Base-by-base conservation (phyloP, 352 stramenopile species). In the Globisporangium nagaii region DNA sequence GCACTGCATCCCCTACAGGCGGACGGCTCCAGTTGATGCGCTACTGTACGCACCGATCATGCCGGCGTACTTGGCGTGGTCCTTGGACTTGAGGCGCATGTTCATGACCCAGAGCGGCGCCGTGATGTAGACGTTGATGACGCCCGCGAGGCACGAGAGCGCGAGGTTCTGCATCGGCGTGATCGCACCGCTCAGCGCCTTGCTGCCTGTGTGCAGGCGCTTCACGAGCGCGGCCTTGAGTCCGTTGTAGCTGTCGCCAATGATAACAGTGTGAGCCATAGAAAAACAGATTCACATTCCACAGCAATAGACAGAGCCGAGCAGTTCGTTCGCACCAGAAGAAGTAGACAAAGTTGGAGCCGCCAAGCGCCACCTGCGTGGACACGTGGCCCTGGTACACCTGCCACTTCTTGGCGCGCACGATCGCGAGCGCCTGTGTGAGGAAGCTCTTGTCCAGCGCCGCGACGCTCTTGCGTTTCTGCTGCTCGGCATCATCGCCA, bases 31-130 rank as follows among this genome's bases (percentile, higher is more conserved):
- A n/a, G n/a, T n/a, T n/a, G n/a, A n/a, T n/a, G n/a, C n/a, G n/a
- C n/a, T n/a, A n/a, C n/a, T n/a, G n/a, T n/a, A 57, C 53, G 27
- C 31, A 58, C 48, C 68, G 35, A 65, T 22, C 15, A 85, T 73
- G 19, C 72, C 75, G 15, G 57, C 65, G 59, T 79, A 88, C 53
- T 89, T 79, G 60, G 72, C 69, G 19, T 79, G 68, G 39, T 89
- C 71, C 68, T 90, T 87, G 24, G 82, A 85, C 58, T 97, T 95
- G 50, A 98, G 93, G 4, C 92, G 79, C 67, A 97, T 94, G 61
- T 95, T 98, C 37, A 86, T 86, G 25, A 98, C 92, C 95, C 95
- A 98, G 5, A 98, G 64, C 34, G 95, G 93, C 63, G 76, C 96
- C 30, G 71, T 80, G 48, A 68, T 65, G 62, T 84, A 87, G 12